Conservation (phyloP, 2,329 filamentous ascomycete species). For the Aspergillus calidoustus region DNA sequence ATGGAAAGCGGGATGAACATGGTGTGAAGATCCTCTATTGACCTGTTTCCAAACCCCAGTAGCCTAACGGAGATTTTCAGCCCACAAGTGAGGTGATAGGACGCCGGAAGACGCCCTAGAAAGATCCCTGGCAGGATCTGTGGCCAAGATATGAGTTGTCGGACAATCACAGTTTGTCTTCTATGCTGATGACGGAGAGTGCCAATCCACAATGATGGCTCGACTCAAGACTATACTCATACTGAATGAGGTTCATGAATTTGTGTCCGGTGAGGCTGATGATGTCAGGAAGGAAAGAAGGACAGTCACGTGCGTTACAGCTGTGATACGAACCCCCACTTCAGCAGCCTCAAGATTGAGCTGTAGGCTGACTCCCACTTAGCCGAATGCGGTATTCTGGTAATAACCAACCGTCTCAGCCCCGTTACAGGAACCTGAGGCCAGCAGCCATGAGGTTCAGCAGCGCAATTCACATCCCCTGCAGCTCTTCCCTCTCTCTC, state of each 20-base stretch:
- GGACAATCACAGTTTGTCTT: background rate
- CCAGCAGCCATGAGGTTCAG: slow-evolving; percentile 4
- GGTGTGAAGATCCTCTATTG: background rate
- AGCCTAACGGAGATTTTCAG: slow-evolving; percentile 3
- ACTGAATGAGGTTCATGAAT: background rate
- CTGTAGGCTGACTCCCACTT: background rate
- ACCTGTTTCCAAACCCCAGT: background rate
- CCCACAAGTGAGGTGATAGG: slow-evolving; percentile 6
- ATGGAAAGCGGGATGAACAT: background rate
- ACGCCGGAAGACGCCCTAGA: background rate
- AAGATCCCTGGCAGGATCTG: slow-evolving; percentile 9
- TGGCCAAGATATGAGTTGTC: slow-evolving; percentile 13
- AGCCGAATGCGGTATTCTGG: background rate
- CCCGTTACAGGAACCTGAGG: slow-evolving; percentile 19
- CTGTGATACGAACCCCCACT: slow-evolving; percentile 13
- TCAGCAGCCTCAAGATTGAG: background rate
- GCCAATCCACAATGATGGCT: background rate
- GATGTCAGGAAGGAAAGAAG: background rate
- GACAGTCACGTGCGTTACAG: slow-evolving; percentile 23
- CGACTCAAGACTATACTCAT: background rate
- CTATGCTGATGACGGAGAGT: background rate
- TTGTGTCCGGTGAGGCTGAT: background rate
- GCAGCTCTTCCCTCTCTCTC: slow-evolving; percentile 12
- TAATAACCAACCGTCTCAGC: slow-evolving; percentile 2
- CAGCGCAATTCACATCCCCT: slow-evolving; percentile 6